Base-by-base conservation (phyloP, 768 basidiomycete species). In the Xerocomellus amylosporus region DNA sequence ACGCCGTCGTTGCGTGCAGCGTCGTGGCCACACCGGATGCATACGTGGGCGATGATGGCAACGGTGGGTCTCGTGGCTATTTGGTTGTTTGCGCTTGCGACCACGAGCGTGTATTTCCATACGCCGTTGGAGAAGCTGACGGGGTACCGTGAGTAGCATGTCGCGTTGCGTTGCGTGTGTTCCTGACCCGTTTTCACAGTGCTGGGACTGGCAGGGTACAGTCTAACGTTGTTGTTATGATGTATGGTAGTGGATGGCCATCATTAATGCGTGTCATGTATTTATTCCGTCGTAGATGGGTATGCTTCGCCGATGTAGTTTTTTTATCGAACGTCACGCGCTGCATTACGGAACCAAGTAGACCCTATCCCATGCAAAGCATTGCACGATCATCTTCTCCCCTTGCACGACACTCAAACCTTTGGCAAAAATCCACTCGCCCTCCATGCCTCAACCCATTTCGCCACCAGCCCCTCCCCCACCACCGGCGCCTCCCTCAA, bases 31-130 rank as follows among this genome's bases (percentile, higher is more conserved):
- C 46, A 30, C 30, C 9, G 60, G 9, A 56, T 71, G 39, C 86
- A 87, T 58, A 74, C 63, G 22, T 65, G 72, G 54, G 84, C 86
- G 2, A 69, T 87, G 14, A 61, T 48, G 5, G 70, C 73, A 8
- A 80, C 81, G 40, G 41, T 78, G 0, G 71, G 66, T 3, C 69
- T 92, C 37, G 65, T 92, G 30, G 73, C 51, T 1, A 69, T 88
- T 5, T 93, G 89, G 86, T 58, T 90, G 46, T 80, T 90, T 67
- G 91, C 91, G 59, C 72, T 78, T 9, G 82, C 80, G 54, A 90
- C 90, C 42, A 98, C 96, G 20, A 84, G 87, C 49, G 74, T 96
- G 8, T 98, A 93, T 70, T 98, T 96, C 76, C 96, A 98, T 66
- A 79, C 87, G 4, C 91, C 92, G 0, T 71, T 78, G 13, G 96